Percentiles rank a stretch among this genome's conserved stretches.
Evolutionary conservation across 2,329 filamentous ascomycete species (phyloP).

Genomic region (Ophiocordyceps camponoti-saundersi): DNA sequence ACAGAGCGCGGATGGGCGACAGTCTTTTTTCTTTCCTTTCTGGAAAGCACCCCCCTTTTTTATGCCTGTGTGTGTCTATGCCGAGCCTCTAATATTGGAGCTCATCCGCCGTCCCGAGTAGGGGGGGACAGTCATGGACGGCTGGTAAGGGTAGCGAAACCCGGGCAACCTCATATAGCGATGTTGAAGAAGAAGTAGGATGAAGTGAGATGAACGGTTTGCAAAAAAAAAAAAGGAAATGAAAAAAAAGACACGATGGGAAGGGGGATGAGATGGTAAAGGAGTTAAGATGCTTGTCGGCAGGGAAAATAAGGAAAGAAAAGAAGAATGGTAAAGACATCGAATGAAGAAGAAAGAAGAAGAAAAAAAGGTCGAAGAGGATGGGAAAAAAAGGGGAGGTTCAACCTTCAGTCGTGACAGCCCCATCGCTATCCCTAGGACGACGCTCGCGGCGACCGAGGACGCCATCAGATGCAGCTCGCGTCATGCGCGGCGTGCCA

Average conservation of each 20-base stretch:
- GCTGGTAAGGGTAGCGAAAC: too few species aligned
- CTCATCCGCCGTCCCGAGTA: background rate
- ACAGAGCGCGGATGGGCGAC: too few species aligned
- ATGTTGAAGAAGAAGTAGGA: too few species aligned
- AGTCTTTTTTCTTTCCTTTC: background rate
- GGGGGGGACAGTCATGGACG: too few species aligned
- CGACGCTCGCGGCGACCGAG: background rate
- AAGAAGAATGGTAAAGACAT: background rate
- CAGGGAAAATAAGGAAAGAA: background rate
- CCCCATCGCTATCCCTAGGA: slow-evolving; percentile 3
- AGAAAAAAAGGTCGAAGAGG: background rate
- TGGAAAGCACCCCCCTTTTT: background rate
- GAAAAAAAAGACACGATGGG: too few species aligned
- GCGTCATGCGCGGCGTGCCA: slow-evolving; percentile 10
- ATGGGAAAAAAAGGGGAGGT: background rate
- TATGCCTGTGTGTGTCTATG: too few species aligned
- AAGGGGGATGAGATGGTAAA: background rate
- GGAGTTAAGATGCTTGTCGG: too few species aligned
- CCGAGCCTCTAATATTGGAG: background rate
- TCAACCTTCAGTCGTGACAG: slow-evolving; percentile 4
- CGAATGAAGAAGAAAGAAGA: background rate
- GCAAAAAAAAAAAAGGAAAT: too few species aligned
- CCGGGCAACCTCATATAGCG: too few species aligned
- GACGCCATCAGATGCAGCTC: slow-evolving; percentile 11
- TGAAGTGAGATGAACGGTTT: too few species aligned